Conservation (phyloP, 768 basidiomycete genomes). For the Hygrophoropsis aurantiaca region DNA sequence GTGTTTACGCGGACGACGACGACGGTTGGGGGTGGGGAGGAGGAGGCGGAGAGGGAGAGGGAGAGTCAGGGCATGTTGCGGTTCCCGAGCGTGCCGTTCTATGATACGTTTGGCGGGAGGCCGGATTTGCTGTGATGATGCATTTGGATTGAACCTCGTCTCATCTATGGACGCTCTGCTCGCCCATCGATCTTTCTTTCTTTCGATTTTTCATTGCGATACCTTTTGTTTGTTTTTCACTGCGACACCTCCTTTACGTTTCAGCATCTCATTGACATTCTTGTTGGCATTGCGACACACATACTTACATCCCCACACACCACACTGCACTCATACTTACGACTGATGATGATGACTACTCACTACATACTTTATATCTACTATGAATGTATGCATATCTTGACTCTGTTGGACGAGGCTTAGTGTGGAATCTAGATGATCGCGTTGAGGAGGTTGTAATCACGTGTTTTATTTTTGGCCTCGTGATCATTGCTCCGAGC, state of each 20-base stretch:
- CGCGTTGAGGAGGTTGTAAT: no score
- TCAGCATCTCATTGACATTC: slow-evolving; percentile 2
- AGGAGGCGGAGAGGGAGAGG: neutral
- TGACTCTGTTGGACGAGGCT: no score
- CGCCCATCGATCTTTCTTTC: no score
- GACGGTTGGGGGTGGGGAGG: slow-evolving; percentile 7
- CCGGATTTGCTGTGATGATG: neutral
- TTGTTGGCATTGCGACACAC: no score
- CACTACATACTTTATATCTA: no score
- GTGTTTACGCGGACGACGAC: slow-evolving; percentile 23
- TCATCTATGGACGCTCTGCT: no score
- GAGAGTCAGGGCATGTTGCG: slow-evolving; percentile 12
- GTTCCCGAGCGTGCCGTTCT: slow-evolving; percentile 2
- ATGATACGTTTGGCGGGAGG: neutral
- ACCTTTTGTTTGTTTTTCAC: neutral
- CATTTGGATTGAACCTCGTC: neutral
- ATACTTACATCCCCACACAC: no score
- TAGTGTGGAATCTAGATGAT: no score
- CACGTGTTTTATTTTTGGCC: no score
- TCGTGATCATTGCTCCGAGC: no score
- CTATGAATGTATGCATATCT: no score
- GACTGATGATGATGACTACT: neutral
- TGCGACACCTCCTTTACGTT: neutral
- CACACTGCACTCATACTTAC: no score
- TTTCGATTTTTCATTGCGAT: neutral